Base-by-base conservation (phyloP, 2,329 filamentous ascomycete genomes). In the Phialophora chinensis region DNA sequence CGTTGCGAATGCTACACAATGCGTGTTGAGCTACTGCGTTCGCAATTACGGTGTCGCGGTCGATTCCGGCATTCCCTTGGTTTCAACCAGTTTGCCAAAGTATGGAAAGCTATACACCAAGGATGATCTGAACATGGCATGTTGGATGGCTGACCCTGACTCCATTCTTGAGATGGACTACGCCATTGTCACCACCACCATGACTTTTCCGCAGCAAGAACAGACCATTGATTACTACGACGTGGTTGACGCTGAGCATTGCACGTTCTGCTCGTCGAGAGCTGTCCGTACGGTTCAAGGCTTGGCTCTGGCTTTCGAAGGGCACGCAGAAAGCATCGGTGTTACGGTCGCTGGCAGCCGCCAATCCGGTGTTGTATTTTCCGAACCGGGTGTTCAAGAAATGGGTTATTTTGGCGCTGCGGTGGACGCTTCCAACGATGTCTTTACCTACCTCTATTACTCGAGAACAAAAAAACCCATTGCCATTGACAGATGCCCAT, bases 1-100 rank as follows among this genome's bases (percentile, higher is more conserved):
- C 23, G 20, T 29, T 7, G 29, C 29, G 6, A 29, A 29, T 29
- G 29, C 6, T 7, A 29, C 29, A 29, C 29, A 29, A 29, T 29
- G 29, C 29, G 50, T 53, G n/a, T 14, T 53, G 49, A 53, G 50
- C 20, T 29, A 53, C 50, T 29, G 50, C 23, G 50, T 53, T 23
- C 50, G 11, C 12, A 23, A 53, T 27, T 29, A 53, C 23, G 50
- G 29, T 14, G 12, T 53, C 25, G 12, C n/a, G 25, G 23, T 53
- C 25, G 50, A 53, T 14, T 25, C 20, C 25, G 50, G 50, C 12
- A 23, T 10, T 23, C n/a, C 25, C 20, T 53, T 23, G 3, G 50
- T 10, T 14, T 53, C 50, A 7, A 53, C 50, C 5, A 27, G 6
- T 23, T n/a, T 20, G 25, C 50, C 50, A 23, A 53, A 53, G 12